Percentiles rank a stretch among this genome's conserved stretches.
phyloP scores from a whole-genome alignment of 306 rosid species.

The Nissolia schottii region DNA sequence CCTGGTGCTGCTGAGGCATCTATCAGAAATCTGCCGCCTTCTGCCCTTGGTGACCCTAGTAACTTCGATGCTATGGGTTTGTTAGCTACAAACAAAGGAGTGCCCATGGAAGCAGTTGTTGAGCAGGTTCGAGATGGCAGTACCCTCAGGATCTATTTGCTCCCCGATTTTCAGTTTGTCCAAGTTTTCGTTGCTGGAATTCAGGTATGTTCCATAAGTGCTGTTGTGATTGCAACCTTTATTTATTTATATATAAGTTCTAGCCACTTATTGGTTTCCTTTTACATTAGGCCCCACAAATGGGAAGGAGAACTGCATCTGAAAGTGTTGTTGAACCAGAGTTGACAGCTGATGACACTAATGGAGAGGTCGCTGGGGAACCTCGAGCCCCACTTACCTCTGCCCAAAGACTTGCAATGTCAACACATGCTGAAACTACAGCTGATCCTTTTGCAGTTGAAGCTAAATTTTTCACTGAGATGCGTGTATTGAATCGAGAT shows the following conservation, averaged over 20 bases:
- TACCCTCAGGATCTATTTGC: slow-evolving; percentile 83
- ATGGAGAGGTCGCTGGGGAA: slow-evolving; percentile 66
- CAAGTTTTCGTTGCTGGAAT: slow-evolving; percentile 96
- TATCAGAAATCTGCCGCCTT: slow-evolving; percentile 83
- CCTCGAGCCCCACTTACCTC: slow-evolving; percentile 78
- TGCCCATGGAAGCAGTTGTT: slow-evolving; percentile 84
- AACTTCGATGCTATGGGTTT: slow-evolving; percentile 86
- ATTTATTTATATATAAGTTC: too few relatives aligned
- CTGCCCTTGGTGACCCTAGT: slow-evolving; percentile 91
- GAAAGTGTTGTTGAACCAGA: slow-evolving; percentile 62
- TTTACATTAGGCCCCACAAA: slow-evolving; percentile 68
- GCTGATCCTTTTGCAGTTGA: slow-evolving; percentile 83
- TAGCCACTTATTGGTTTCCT: slow-evolving; percentile 1
- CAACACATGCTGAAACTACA: slow-evolving; percentile 54
- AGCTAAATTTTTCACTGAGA: slow-evolving; percentile 95
- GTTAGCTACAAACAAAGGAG: slow-evolving; percentile 73
- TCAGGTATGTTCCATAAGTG: slow-evolving; percentile 53
- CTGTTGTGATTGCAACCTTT: not conserved
- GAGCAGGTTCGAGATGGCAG: slow-evolving; percentile 99
- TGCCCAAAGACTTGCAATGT: slow-evolving; percentile 88
- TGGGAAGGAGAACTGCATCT: slow-evolving; percentile 80
- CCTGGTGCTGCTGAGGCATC: slow-evolving; percentile 89
- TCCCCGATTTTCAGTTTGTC: slow-evolving; percentile 96
- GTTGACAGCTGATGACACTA: slow-evolving; percentile 44
- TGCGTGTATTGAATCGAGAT: slow-evolving; percentile 81